Conservation (phyloP, 345 rosid genomes). For the Balakata baccata region DNA sequence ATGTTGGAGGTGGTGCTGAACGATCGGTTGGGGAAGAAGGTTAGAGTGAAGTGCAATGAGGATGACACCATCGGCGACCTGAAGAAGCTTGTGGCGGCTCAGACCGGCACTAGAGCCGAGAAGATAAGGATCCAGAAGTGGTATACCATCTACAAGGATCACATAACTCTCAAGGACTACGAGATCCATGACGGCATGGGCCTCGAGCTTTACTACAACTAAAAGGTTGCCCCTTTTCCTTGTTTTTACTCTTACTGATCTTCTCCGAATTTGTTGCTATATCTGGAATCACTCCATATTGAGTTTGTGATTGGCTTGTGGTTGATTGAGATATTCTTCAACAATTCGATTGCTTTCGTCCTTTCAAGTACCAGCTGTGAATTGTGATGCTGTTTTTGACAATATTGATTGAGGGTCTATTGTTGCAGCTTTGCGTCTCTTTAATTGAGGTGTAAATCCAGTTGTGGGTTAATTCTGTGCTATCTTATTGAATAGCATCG, state of each 20-base stretch:
- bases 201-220: conserved; percentile 40
- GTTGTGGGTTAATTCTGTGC: too few species aligned
- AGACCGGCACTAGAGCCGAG: conserved; percentile 42
- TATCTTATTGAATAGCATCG: too few species aligned
- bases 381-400: background rate
- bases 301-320: background rate
- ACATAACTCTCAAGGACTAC: conserved; percentile 35
- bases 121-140: conserved; percentile 52
- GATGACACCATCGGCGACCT: conserved; percentile 41
- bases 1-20: conserved; percentile 42
- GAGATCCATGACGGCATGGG: conserved; percentile 43
- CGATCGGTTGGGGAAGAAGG: conserved; percentile 38
- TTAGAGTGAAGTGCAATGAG: conserved; percentile 35
- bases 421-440: background rate
- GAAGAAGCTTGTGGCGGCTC: conserved; percentile 43
- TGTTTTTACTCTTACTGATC: background rate
- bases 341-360: background rate
- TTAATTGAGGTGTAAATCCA: background rate
- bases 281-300: background rate
- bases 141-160: conserved; percentile 41
- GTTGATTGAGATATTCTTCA: background rate
- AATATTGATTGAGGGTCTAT: background rate
- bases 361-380: background rate
- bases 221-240: background rate
- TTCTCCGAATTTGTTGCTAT: background rate